Base-by-base conservation (phyloP, 2,329 filamentous ascomycete genomes). In the Colletotrichum navitas region DNA sequence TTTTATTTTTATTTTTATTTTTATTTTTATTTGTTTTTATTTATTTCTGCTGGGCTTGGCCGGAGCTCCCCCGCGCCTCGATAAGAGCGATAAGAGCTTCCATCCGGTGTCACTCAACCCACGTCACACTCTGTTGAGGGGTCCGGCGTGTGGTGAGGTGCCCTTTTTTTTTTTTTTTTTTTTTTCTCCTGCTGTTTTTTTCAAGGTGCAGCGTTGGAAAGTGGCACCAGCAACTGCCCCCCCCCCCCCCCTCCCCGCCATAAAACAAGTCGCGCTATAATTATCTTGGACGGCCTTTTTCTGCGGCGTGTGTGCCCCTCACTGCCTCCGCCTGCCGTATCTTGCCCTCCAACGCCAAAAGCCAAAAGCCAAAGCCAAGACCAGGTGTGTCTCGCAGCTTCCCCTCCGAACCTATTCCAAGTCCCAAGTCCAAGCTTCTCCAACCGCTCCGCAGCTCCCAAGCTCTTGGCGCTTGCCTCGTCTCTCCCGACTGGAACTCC, bases 31-130 rank as follows among this genome's bases (percentile, higher is more conserved):
- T 18, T 43, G 7, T 7, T 43, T 43, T 43, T 43, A 18, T 1
- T 18, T 21, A 1, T 43, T 21, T 43, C 16, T 47, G 41, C 68
- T 67, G 49, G 68, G 56, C 56, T 58, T 71, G 63, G 56, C 69
- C 45, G 61, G 66, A 72, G 69, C 69, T 72, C 69, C 69, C 68
- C 69, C 66, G 69, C 69, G 69, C 55, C 66, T 60, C 66, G 69
- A 72, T 72, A 72, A 72, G 54, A n/a, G 43, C 59, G 69, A 72
- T 72, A 72, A 72, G 69, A 72, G 69, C 69, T 72, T 24, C 34
- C 59, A 61, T 26, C 24, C 61, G 24, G 26, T n/a, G 32, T 56
- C 61, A 34, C 61, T 54, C 60, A 68, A 51, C 66, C 61, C 61
- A 69, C 66, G 66, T 71, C 62, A 60, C 67, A 60, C 63, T 55